A percentile compares a stretch with the other conserved stretches of the same genome.
Evolutionary conservation across 192 early-diverging fungal species (phyloP).

Genomic region (Coemansia sp.): DNA sequence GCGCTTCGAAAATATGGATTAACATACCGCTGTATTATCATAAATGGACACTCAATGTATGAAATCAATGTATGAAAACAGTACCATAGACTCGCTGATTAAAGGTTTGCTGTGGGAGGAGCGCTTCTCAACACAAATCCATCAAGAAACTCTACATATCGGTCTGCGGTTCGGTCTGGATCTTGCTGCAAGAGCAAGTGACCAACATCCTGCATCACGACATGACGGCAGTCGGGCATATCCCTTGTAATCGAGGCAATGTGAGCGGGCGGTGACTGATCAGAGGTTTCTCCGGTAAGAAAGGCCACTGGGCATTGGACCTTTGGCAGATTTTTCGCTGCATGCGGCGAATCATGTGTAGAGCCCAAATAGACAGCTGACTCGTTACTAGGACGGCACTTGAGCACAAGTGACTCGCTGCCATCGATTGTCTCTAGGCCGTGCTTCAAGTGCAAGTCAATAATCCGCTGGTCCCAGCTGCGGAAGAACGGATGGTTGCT

Average conservation of each 20-base stretch:
- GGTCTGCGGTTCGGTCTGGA: slow-evolving; percentile 22
- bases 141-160: slow-evolving; percentile 20
- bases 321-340: slow-evolving; percentile 14
- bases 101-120: neutral
- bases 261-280: slow-evolving; percentile 6
- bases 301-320: slow-evolving; percentile 35
- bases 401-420: slow-evolving; percentile 15
- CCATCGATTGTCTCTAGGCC: slow-evolving; percentile 14
- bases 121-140: slow-evolving; percentile 11
- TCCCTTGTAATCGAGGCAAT: slow-evolving; percentile 15
- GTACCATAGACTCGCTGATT: too few relatives aligned
- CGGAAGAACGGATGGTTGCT: slow-evolving; percentile 31
- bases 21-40: too few relatives aligned
- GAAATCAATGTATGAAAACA: neutral
- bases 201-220: slow-evolving; percentile 26
- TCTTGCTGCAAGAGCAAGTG: slow-evolving; percentile 39
- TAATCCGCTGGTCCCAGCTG: slow-evolving; percentile 33
- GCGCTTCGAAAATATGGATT: too few relatives aligned
- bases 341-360: slow-evolving; percentile 10
- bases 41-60: neutral
- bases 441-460: slow-evolving; percentile 31
- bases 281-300: slow-evolving; percentile 37
- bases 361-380: slow-evolving; percentile 29
- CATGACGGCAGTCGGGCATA: slow-evolving; percentile 20
- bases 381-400: slow-evolving; percentile 46